phyloP scores from a whole-genome alignment of 768 basidiomycete species.

The Hysterangium stoloniferum region DNA sequence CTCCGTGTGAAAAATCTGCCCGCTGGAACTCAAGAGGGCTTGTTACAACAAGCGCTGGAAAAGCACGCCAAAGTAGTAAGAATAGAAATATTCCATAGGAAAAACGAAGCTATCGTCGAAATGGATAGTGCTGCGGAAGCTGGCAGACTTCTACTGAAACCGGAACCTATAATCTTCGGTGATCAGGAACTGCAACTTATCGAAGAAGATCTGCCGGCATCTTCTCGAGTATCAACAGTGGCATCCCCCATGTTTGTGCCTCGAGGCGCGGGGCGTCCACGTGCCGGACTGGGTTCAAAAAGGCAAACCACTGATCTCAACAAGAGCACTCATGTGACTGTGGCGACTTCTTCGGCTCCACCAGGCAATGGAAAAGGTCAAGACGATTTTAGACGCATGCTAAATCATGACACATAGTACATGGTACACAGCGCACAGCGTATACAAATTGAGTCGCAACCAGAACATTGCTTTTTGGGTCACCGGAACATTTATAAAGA shows the following conservation, averaged over 20 bases:
- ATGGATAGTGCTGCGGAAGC: conserved; percentile 46
- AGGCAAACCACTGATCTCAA: neutral
- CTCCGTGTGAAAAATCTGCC: conserved; percentile 74
- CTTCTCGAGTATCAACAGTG: conserved; percentile 25
- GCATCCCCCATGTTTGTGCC: conserved; percentile 58
- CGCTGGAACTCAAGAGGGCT: conserved; percentile 73
- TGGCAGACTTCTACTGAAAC: conserved; percentile 63
- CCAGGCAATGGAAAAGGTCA: conserved; percentile 1
- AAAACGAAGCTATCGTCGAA: conserved; percentile 34
- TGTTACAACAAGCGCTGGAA: conserved; percentile 84
- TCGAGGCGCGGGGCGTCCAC: conserved; percentile 58
- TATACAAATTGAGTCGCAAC: neutral
- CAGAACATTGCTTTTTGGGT: neutral
- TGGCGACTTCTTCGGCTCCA: neutral
- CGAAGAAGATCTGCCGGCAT: conserved; percentile 40
- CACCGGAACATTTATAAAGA: neutral
- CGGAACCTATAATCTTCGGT: conserved; percentile 66
- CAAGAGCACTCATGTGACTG: neutral
- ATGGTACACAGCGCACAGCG: neutral
- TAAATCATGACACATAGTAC: conserved; percentile 4
- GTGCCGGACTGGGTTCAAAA: conserved; percentile 54
- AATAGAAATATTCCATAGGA: conserved; percentile 63
- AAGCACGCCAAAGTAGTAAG: conserved; percentile 65
- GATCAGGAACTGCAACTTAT: conserved; percentile 51
- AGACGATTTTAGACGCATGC: conserved; percentile 11